Base-by-base conservation (phyloP, 192 early-diverging fungal species). In the Mortierella hygrophila region DNA sequence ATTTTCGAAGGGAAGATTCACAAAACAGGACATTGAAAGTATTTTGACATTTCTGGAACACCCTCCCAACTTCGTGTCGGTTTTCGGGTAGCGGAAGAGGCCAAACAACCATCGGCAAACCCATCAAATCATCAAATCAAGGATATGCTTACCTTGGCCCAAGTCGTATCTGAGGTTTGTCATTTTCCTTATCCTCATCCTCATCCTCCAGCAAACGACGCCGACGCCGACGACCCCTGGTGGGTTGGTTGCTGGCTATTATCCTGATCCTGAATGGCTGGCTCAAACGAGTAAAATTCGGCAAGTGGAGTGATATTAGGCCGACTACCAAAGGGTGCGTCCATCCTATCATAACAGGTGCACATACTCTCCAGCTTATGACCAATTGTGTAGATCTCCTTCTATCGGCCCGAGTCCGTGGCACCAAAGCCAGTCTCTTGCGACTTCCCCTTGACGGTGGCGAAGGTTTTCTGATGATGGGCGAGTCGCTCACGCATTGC, bases 11-110 rank as follows among this genome's bases (percentile, higher is more conserved):
- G 69, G 35, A 10, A 55, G 55, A 6, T 65, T 79, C 18, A 29
- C 49, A 0, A 80, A 74, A 18, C 26, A 75, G 35, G 77, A 84
- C 41, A 23, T 74, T 26, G 82, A 83, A 6, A 35, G 0, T 26
- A 72, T 84, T 52, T 55, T 84, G 7, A 16, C 26, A 7, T 84
- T 73, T 73, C 47, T 84, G 6, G 82, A 84, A 47, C 68, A 79
- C 38, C 20, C 8, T 1, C 68, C 73, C 46, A 84, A 84, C 68
- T 84, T 63, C 15, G 38, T 8, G 4, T 57, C 63, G 10, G 15
- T 84, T 37, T 76, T 63, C 73, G 68, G 73, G n/a, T 10, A 29
- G 29, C 38, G 11, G 23, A 7, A n/a, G n/a, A n/a, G 37, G 55
- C 23, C 60, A 77, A 49, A 79, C 68, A 29, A 40, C 21, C 21